Percentiles rank a stretch among this genome's conserved stretches.
Conservation (phyloP, 495 filamentous ascomycete genomes). For the Mycothermus thermophilus region DNA sequence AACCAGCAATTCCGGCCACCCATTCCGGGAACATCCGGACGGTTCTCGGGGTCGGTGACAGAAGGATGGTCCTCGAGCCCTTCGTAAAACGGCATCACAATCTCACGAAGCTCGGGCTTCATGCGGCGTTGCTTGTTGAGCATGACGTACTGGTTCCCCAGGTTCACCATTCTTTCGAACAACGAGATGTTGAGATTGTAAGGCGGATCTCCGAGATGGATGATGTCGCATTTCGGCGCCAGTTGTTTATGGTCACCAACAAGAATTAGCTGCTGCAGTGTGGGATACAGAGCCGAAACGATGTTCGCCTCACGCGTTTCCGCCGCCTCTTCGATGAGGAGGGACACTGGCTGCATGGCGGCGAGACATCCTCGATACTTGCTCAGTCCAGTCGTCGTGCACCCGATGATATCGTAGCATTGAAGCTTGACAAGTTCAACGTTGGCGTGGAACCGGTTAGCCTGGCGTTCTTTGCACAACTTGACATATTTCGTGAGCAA, state of each 20-base stretch:
- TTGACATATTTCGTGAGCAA: slow-evolving; percentile 16
- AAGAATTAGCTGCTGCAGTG: slow-evolving; percentile 39
- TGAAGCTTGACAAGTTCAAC: slow-evolving; percentile 13
- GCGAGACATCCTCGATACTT: slow-evolving; percentile 71
- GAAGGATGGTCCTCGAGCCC: slow-evolving; percentile 53
- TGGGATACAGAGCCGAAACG: slow-evolving; percentile 39
- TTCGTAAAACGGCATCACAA: slow-evolving; percentile 53
- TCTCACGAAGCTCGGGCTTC: slow-evolving; percentile 48
- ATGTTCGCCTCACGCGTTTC: slow-evolving; percentile 44
- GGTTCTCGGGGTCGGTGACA: slow-evolving; percentile 36
- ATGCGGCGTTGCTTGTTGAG: slow-evolving; percentile 59
- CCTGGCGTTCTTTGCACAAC: slow-evolving; percentile 22
- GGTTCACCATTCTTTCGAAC: slow-evolving; percentile 53
- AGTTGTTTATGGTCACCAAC: slow-evolving; percentile 46
- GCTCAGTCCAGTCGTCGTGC: slow-evolving; percentile 58
- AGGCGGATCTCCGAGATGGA: slow-evolving; percentile 63
- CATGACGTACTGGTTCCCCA: slow-evolving; percentile 48
- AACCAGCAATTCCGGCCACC: slow-evolving; percentile 52
- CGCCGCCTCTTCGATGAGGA: slow-evolving; percentile 46
- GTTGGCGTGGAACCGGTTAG: slow-evolving; percentile 20
- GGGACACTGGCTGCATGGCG: slow-evolving; percentile 47
- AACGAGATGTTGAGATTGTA: slow-evolving; percentile 35
- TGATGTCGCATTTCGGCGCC: slow-evolving; percentile 32
- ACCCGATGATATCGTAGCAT: slow-evolving; percentile 33
- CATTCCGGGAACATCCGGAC: slow-evolving; percentile 65